Conservation (phyloP, 805 yeast genomes). For the Ogataea parapolymorpha region DNA sequence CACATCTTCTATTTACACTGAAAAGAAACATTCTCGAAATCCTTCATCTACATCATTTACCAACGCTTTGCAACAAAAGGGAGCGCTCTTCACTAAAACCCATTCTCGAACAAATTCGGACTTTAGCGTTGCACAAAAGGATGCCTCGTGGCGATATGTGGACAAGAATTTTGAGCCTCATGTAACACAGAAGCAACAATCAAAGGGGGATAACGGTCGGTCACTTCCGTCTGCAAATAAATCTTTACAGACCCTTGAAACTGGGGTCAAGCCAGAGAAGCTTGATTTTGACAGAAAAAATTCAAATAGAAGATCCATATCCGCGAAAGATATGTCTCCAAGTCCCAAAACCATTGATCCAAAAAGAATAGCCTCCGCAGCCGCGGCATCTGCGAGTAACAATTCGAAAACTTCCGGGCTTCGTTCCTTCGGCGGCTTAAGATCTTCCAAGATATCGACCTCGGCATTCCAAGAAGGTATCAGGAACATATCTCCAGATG, state of each 20-base stretch:
- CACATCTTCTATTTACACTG: conserved; percentile 44
- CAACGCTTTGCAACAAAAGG: conserved; percentile 14
- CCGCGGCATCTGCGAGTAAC: conserved; percentile 31
- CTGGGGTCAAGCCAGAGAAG: background rate
- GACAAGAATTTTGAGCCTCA: background rate
- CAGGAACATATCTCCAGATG: conserved; percentile 66
- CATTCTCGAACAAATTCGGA: conserved; percentile 47
- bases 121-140: conserved; percentile 30
- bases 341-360: conserved; percentile 24
- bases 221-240: too few species aligned
- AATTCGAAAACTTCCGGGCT: conserved; percentile 36
- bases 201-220: too few species aligned
- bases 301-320: conserved; percentile 47
- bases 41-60: conserved; percentile 32
- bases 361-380: conserved; percentile 42
- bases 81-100: conserved; percentile 26
- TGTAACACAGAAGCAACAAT: too few species aligned
- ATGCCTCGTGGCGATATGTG: conserved; percentile 4
- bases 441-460: conserved; percentile 54
- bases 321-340: conserved; percentile 41
- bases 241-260: background rate
- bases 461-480: conserved; percentile 89
- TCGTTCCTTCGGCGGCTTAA: conserved; percentile 40
- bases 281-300: conserved; percentile 2
- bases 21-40: conserved; percentile 33